Conservation (phyloP, 192 early-diverging fungal species). For the Cladochytrium replicatum region DNA sequence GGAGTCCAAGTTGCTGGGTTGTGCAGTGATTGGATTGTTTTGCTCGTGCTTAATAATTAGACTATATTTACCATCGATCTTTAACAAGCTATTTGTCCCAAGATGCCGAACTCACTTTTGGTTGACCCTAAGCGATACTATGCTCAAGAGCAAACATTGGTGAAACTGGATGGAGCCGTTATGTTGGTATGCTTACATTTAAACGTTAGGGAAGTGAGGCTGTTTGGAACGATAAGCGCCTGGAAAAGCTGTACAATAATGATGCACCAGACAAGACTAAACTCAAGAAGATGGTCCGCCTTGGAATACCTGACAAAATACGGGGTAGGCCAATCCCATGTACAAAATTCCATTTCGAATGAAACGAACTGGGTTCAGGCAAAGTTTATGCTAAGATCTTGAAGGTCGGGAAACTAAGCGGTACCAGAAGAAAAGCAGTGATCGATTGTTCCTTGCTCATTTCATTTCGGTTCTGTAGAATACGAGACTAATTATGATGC, state of each 20-base stretch:
- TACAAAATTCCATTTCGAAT: not conserved
- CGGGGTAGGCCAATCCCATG: slow-evolving; percentile 14
- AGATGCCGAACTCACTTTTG: too few relatives aligned
- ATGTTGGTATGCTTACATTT: too few relatives aligned
- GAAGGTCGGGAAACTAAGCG: slow-evolving; percentile 23
- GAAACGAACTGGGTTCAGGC: slow-evolving; percentile 7
- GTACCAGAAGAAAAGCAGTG: too few relatives aligned
- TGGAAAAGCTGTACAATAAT: slow-evolving; percentile 7
- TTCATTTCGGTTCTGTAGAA: slow-evolving; percentile 7
- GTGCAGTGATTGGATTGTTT: too few relatives aligned
- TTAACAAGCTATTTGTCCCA: too few relatives aligned
- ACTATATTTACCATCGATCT: too few relatives aligned
- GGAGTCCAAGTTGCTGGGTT: too few relatives aligned
- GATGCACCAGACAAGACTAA: slow-evolving; percentile 23
- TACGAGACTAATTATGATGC: slow-evolving; percentile 33
- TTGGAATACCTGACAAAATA: slow-evolving; percentile 25
- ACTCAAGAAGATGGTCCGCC: slow-evolving; percentile 25
- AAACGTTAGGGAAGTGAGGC: not conserved
- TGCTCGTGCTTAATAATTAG: too few relatives aligned
- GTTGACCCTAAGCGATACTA: too few relatives aligned
- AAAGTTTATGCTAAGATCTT: slow-evolving; percentile 27
- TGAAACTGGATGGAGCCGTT: too few relatives aligned
- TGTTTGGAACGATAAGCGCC: not conserved
- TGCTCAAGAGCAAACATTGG: too few relatives aligned
- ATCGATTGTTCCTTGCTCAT: too few relatives aligned